Conservation (phyloP, 2,329 filamentous ascomycete genomes). For the Rhynchosporium secalis region DNA sequence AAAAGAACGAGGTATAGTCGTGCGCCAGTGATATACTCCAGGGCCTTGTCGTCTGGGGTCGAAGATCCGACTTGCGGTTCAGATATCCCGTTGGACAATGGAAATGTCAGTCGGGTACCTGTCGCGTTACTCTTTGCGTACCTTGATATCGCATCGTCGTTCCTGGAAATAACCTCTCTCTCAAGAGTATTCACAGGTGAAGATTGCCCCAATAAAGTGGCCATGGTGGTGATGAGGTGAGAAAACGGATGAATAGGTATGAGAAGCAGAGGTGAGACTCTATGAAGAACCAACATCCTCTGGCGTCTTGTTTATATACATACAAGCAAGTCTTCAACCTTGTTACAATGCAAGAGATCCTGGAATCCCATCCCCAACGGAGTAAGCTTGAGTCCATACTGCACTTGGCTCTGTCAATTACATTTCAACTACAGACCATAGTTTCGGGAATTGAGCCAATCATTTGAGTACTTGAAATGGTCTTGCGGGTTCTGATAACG, state of each 20-base stretch:
- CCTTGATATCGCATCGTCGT: neutral
- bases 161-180: neutral
- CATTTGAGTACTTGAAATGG: neutral
- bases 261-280: neutral
- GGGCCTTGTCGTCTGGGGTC: neutral
- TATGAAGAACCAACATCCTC: neutral
- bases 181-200: neutral
- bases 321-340: neutral
- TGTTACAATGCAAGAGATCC: neutral
- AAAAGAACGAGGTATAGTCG: constrained; percentile 23
- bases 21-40: constrained; percentile 24
- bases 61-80: neutral
- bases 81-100: neutral
- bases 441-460: neutral
- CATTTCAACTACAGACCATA: neutral
- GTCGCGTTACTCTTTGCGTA: neutral
- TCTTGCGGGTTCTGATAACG: neutral
- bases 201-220: neutral
- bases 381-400: neutral
- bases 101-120: neutral
- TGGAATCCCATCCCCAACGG: neutral
- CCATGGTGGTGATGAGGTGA: neutral
- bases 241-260: neutral
- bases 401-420: neutral
- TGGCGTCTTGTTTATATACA: neutral